Conservation (phyloP, 2,329 filamentous ascomycete genomes). For the Hymenoscyphus infarciens region DNA sequence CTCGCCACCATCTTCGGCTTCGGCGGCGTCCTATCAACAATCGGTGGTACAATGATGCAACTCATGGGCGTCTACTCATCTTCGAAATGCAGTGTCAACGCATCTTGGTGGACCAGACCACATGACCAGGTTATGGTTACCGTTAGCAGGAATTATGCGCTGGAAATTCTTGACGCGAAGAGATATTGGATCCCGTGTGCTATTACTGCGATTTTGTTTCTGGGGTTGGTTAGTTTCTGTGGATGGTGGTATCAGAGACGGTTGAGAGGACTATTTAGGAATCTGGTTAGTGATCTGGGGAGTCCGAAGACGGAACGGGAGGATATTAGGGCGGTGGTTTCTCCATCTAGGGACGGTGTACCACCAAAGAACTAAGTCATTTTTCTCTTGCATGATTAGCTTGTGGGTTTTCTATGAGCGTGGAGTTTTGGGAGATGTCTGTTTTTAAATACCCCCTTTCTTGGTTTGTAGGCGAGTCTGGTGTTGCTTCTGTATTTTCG, state of each 20-base stretch:
- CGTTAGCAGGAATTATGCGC: constrained; percentile 14
- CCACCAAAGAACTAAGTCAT: neutral
- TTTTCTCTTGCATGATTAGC: neutral
- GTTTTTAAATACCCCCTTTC: neutral
- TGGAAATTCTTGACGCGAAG: constrained; percentile 16
- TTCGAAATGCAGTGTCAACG: constrained; percentile 9
- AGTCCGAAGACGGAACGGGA: constrained; percentile 4
- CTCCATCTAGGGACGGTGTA: neutral
- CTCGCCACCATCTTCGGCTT: constrained; percentile 16
- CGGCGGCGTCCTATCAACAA: constrained; percentile 16
- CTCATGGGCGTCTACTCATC: constrained; percentile 20
- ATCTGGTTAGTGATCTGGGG: constrained; percentile 7
- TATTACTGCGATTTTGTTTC: constrained; percentile 18
- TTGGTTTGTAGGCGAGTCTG: neutral
- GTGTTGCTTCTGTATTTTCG: too few species aligned
- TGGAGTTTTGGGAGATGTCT: neutral
- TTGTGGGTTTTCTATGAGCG: neutral
- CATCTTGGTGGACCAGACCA: constrained; percentile 16
- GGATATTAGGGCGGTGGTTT: constrained; percentile 5
- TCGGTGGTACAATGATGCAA: constrained; percentile 23
- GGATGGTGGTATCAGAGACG: constrained; percentile 27
- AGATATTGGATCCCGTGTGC: constrained; percentile 19
- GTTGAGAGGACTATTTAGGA: constrained; percentile 11
- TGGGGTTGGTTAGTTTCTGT: constrained; percentile 18
- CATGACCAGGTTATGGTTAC: constrained; percentile 9